phyloP scores from a whole-genome alignment of 1,284 basidiomycete species.

The Hemileia vastatrix region DNA sequence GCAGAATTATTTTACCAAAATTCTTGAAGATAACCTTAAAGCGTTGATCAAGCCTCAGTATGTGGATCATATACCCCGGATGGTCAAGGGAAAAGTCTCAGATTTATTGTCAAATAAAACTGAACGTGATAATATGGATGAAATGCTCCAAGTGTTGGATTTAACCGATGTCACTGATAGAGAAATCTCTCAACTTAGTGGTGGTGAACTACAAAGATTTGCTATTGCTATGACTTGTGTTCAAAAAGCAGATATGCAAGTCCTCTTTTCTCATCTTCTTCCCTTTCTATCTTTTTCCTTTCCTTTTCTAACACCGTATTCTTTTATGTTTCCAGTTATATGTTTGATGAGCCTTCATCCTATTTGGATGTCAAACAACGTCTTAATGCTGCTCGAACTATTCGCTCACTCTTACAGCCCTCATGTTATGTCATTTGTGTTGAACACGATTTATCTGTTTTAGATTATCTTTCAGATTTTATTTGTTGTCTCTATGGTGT shows the following conservation, averaged over 20 bases:
- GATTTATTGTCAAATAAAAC: constrained; percentile 72
- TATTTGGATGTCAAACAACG: constrained; percentile 93
- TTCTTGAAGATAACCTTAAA: constrained; percentile 95
- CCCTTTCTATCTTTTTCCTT: not conserved
- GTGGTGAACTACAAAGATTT: constrained; percentile 92
- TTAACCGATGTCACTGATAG: constrained; percentile 71
- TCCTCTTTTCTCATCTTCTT: constrained; percentile 32
- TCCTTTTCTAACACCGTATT: not conserved
- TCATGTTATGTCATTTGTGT: constrained; percentile 87
- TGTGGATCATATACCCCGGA: constrained; percentile 91
- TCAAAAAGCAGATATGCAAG: constrained; percentile 77
- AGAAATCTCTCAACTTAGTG: constrained; percentile 73
- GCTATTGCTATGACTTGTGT: constrained; percentile 90
- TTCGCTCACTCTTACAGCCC: constrained; percentile 68
- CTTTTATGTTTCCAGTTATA: constrained; percentile 55
- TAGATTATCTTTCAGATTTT: constrained; percentile 94
- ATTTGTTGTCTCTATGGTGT: constrained; percentile 94
- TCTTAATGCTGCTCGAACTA: constrained; percentile 87
- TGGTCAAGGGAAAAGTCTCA: constrained; percentile 78
- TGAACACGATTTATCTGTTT: constrained; percentile 91
- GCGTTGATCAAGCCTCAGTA: constrained; percentile 98
- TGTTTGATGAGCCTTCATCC: constrained; percentile 95
- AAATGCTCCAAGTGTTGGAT: constrained; percentile 73
- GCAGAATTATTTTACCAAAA: constrained; percentile 97
- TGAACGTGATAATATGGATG: constrained; percentile 71